phyloP scores from a whole-genome alignment of 495 filamentous ascomycete species.

The Penicillium subrubescens region DNA sequence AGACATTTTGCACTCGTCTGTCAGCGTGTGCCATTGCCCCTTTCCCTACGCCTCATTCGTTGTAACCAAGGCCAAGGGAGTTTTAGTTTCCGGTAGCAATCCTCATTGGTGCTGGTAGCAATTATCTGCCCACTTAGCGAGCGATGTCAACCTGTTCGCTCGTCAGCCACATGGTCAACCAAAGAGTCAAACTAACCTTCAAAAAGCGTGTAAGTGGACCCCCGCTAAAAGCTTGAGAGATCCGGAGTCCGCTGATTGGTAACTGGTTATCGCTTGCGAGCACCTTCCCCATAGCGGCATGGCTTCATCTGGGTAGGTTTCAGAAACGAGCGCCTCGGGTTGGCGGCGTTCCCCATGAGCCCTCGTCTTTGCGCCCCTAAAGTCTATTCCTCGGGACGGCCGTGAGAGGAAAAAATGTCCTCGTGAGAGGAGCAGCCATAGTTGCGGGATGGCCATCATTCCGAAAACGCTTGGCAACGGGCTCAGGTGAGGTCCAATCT shows the following conservation, averaged over 20 bases:
- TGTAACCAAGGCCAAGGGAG: not conserved
- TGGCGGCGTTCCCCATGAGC: not conserved
- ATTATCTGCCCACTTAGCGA: conserved; percentile 1
- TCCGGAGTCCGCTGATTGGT: not conserved
- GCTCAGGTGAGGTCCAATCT: not conserved
- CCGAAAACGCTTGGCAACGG: not conserved
- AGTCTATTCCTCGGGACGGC: not conserved
- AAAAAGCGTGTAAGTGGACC: not conserved
- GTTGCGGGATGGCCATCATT: not conserved
- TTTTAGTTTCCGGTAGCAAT: not conserved
- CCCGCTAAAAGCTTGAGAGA: conserved; percentile 4
- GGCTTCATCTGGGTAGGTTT: conserved; percentile 1
- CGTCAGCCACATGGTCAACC: conserved; percentile 5
- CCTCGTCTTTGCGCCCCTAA: not conserved
- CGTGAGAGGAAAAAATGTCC: not conserved
- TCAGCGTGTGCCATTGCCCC: not conserved
- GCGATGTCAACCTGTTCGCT: conserved; percentile 1
- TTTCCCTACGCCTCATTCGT: not conserved
- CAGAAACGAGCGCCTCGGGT: not conserved
- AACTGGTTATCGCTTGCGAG: not conserved
- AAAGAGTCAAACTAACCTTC: not conserved
- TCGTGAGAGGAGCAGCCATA: not conserved
- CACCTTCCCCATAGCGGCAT: conserved; percentile 1
- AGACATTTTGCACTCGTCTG: not conserved
- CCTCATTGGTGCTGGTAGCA: not conserved